Percentiles rank a stretch among this genome's conserved stretches.
Evolutionary conservation across 805 yeast species (phyloP).

Genomic region (Nakazawaea sp.): DNA sequence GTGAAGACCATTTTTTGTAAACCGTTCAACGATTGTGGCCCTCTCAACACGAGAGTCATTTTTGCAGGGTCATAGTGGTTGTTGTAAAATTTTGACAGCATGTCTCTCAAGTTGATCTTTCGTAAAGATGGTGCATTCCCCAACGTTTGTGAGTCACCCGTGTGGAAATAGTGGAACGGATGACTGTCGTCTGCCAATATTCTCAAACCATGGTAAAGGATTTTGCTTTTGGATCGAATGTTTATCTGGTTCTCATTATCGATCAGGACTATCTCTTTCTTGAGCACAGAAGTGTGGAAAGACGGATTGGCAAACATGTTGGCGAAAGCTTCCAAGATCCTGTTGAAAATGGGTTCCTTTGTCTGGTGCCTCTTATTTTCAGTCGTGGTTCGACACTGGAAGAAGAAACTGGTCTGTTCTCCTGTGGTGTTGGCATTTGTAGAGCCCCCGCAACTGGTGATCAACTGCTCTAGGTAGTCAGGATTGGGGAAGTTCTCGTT

Average conservation of each 20-base stretch:
- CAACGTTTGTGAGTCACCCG: conserved; percentile 56
- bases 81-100: conserved; percentile 32
- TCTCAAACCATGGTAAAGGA: conserved; percentile 53
- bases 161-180: conserved; percentile 56
- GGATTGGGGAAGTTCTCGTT: conserved; percentile 47
- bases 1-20: conserved; percentile 43
- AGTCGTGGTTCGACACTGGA: conserved; percentile 46
- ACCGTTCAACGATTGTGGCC: conserved; percentile 58
- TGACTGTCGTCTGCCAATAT: conserved; percentile 38
- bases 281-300: conserved; percentile 34
- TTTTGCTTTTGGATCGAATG: conserved; percentile 32
- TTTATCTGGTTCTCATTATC: conserved; percentile 65
- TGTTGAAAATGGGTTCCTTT: conserved; percentile 34
- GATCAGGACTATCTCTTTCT: conserved; percentile 51
- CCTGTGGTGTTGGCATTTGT: conserved; percentile 67
- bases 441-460: conserved; percentile 46
- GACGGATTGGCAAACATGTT: conserved; percentile 44
- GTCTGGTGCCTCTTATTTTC: background rate
- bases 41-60: conserved; percentile 53
- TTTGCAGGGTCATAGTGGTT: conserved; percentile 36
- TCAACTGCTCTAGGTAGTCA: conserved; percentile 33
- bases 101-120: conserved; percentile 27
- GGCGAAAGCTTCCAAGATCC: conserved; percentile 41
- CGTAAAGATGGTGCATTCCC: conserved; percentile 24
- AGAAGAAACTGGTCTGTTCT: conserved; percentile 57